Evolutionary conservation across 2,329 filamentous ascomycete genomes (phyloP).

Genomic region (Dactylellina cionopaga): DNA sequence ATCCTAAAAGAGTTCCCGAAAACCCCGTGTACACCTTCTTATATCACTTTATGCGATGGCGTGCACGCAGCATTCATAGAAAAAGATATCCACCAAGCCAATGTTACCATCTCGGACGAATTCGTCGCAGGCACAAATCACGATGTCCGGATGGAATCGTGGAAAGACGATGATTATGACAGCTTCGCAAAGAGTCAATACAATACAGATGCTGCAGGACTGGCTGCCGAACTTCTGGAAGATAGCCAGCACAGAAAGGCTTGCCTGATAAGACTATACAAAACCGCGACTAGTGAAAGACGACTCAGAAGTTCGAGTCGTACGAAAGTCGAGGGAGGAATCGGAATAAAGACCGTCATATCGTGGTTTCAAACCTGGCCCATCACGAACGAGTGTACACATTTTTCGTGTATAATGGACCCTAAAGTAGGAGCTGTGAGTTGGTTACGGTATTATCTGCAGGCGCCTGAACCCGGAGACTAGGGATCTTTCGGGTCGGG

Average conservation of each 20-base stretch:
- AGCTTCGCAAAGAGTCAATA: background rate
- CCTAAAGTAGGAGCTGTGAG: conserved; percentile 64
- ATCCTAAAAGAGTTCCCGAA: conserved; percentile 58
- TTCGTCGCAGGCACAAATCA: conserved; percentile 71
- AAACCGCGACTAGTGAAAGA: conserved; percentile 25
- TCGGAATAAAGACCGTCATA: conserved; percentile 60
- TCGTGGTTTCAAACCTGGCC: conserved; percentile 67
- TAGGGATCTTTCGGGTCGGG: conserved; percentile 11
- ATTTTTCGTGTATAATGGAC: conserved; percentile 70
- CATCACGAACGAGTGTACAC: conserved; percentile 68
- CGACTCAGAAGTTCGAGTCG: background rate
- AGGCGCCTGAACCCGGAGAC: conserved; percentile 13
- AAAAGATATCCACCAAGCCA: conserved; percentile 66
- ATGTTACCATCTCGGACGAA: conserved; percentile 62
- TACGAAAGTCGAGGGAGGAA: conserved; percentile 55
- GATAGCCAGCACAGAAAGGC: conserved; percentile 54
- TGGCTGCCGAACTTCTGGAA: conserved; percentile 34
- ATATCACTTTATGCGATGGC: conserved; percentile 68
- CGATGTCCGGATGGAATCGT: conserved; percentile 60
- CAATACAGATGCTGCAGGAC: background rate
- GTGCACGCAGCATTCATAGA: conserved; percentile 65
- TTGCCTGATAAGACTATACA: conserved; percentile 53
- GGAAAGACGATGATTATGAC: conserved; percentile 46
- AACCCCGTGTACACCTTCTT: conserved; percentile 66
- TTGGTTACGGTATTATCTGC: conserved; percentile 60